phyloP scores from a whole-genome alignment of 139 green algal species.

The Eudorina sp. region DNA sequence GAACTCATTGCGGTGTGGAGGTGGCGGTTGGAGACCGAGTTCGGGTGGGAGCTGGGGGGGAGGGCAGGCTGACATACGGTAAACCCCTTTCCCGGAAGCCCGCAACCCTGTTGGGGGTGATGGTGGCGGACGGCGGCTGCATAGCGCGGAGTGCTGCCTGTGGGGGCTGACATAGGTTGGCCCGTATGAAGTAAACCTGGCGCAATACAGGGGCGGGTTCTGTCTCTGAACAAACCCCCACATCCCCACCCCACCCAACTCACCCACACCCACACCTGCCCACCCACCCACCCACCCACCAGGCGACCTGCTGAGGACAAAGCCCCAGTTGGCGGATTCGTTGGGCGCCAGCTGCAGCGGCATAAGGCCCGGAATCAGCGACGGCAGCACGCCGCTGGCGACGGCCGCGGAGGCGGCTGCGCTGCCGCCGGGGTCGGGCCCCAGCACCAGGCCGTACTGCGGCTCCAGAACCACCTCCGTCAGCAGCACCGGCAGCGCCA shows the following conservation, averaged over 20 bases:
- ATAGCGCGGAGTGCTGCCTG: no score
- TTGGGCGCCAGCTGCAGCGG: conserved; percentile 14
- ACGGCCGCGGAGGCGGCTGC: not conserved
- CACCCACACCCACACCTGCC: not conserved
- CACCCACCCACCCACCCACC: not conserved
- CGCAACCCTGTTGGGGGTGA: no score
- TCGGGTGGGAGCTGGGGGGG: no score
- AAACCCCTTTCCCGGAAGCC: no score
- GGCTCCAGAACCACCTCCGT: conserved; percentile 35
- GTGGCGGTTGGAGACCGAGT: no score
- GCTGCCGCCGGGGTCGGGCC: not conserved
- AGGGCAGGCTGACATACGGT: no score
- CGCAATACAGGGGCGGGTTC: not conserved
- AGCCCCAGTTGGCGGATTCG: not conserved
- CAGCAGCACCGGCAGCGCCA: conserved; percentile 9
- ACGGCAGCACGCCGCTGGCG: not conserved
- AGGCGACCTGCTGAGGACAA: not conserved
- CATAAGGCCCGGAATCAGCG: conserved; percentile 4
- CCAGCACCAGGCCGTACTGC: conserved; percentile 24
- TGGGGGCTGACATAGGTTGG: no score
- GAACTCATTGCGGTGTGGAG: no score
- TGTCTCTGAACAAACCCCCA: not conserved
- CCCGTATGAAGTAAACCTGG: no score
- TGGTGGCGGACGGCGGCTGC: no score
- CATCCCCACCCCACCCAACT: not conserved